Conservation (phyloP, 768 basidiomycete genomes). For the Agaricus blazei region DNA sequence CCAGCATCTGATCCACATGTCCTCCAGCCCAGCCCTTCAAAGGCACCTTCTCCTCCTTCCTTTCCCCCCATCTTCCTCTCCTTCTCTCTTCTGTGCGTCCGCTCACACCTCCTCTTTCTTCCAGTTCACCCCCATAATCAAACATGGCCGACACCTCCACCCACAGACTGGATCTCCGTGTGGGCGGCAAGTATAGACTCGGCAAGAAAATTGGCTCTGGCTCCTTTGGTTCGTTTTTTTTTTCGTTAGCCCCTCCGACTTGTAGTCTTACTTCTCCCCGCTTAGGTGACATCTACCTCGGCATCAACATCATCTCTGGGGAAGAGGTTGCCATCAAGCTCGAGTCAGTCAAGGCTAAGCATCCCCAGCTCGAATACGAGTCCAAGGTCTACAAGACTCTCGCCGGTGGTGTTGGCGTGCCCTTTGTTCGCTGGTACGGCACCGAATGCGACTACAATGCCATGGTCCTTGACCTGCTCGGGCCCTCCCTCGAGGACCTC, state of each 20-base stretch:
- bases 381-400: constrained; percentile 95
- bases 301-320: constrained; percentile 99
- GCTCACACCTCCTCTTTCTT: constrained; percentile 11
- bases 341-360: constrained; percentile 99
- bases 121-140: constrained; percentile 13
- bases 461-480: constrained; percentile 97
- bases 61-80: constrained; percentile 12
- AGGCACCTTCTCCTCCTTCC: constrained; percentile 15
- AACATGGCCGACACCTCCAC: constrained; percentile 69
- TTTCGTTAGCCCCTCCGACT: background rate
- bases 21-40: constrained; percentile 30
- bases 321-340: constrained; percentile 99
- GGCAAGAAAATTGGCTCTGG: constrained; percentile 99
- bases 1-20: constrained; percentile 39
- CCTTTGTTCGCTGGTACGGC: constrained; percentile 94
- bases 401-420: constrained; percentile 97
- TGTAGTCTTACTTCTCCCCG: constrained; percentile 1
- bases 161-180: constrained; percentile 78
- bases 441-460: constrained; percentile 99
- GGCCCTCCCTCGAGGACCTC: constrained; percentile 85
- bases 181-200: constrained; percentile 94
- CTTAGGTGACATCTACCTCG: constrained; percentile 96
- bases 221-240: constrained; percentile 75
- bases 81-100: background rate
- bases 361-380: constrained; percentile 99